These are phyloP conservation scores for Fusarium devonianum DNA, from an alignment of 2,329 filamentous ascomycete genomes.

Conservation along the genomic window DNA sequence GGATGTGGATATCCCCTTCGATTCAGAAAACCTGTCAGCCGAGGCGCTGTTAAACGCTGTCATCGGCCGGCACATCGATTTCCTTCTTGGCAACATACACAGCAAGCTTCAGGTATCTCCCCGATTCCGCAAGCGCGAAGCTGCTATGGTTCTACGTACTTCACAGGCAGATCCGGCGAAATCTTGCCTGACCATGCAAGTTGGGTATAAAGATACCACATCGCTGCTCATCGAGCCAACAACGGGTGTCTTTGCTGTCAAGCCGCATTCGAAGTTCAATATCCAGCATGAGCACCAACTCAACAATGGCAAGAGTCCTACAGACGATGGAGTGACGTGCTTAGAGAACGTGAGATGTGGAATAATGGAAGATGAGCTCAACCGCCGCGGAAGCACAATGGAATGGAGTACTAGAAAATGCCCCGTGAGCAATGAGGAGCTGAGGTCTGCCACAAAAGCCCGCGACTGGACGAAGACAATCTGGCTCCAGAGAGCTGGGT, in stretches of 20 bases:
- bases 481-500: constrained; percentile 76
- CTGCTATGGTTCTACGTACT: constrained; percentile 64
- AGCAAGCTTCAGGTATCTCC: constrained; percentile 64
- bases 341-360: constrained; percentile 69
- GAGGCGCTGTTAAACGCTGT: constrained; percentile 77
- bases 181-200: constrained; percentile 72
- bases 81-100: constrained; percentile 73
- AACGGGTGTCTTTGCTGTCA: constrained; percentile 77
- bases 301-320: constrained; percentile 65
- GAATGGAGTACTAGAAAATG: constrained; percentile 67
- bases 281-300: constrained; percentile 69
- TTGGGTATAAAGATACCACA: constrained; percentile 68
- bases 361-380: constrained; percentile 68
- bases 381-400: constrained; percentile 64
- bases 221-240: constrained; percentile 76
- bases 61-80: constrained; percentile 76
- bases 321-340: constrained; percentile 62
- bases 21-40: constrained; percentile 72
- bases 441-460: constrained; percentile 68
- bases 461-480: constrained; percentile 68
- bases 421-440: constrained; percentile 60
- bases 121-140: constrained; percentile 67
- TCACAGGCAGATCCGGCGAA: constrained; percentile 69
- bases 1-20: constrained; percentile 70
- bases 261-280: constrained; percentile 66